These are phyloP conservation scores for Candida broadrunensis DNA, from an alignment of 805 yeast species.

Conservation along the genomic window DNA sequence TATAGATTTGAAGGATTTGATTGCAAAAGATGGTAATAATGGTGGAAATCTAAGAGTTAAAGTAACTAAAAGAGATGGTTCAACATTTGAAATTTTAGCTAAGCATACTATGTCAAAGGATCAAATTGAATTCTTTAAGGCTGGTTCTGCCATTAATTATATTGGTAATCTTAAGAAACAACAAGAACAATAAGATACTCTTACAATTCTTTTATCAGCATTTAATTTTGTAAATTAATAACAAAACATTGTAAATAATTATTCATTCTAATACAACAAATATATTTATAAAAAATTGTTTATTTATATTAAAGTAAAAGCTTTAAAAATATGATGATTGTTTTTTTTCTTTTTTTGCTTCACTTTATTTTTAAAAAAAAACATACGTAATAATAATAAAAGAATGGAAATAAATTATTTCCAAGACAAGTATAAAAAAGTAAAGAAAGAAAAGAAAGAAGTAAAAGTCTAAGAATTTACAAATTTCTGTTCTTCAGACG, in stretches of 20 bases:
- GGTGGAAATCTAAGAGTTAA: constrained; percentile 75
- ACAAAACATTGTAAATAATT: no score
- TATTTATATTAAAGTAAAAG: no score
- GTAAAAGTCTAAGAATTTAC: background rate
- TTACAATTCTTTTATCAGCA: no score
- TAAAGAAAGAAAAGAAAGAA: constrained; percentile 5
- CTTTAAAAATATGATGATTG: no score
- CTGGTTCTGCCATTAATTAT: constrained; percentile 94
- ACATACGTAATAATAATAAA: no score
- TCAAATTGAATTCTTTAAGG: constrained; percentile 93
- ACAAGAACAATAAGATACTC: background rate
- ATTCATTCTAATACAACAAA: no score
- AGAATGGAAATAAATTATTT: background rate
- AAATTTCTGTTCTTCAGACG: no score
- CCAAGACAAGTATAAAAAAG: background rate
- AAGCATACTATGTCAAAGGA: constrained; percentile 97
- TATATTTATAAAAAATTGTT: no score
- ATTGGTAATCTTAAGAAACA: constrained; percentile 54
- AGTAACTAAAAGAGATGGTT: constrained; percentile 75
- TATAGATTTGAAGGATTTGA: constrained; percentile 67
- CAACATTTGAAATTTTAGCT: constrained; percentile 63
- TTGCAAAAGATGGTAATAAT: constrained; percentile 79
- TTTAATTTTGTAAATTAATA: background rate
- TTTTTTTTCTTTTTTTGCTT: no score
- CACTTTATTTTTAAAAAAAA: no score